phyloP scores from a whole-genome alignment of 768 basidiomycete genomes.

The Tylopilus sp. region DNA sequence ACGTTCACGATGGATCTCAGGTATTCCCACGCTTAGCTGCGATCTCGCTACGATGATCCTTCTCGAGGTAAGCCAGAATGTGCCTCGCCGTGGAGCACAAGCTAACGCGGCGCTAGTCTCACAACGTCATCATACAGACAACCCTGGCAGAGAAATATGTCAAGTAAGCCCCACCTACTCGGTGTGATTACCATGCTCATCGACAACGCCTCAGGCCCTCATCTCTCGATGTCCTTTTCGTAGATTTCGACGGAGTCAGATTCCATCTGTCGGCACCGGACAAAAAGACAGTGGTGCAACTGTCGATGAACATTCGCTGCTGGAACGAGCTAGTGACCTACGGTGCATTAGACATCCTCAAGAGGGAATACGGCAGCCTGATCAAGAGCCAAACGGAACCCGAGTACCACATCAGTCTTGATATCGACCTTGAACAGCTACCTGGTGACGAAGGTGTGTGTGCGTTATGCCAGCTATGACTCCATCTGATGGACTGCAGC shows the following conservation, averaged over 20 bases:
- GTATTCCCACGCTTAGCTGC: constrained; percentile 29
- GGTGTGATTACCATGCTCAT: constrained; percentile 4
- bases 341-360: constrained; percentile 77
- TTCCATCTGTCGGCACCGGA: constrained; percentile 91
- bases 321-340: constrained; percentile 91
- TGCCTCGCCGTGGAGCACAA: neutral
- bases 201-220: constrained; percentile 61
- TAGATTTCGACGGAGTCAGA: constrained; percentile 95
- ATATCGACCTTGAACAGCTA: constrained; percentile 82
- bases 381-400: constrained; percentile 68
- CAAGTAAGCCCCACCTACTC: constrained; percentile 53
- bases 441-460: constrained; percentile 75
- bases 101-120: constrained; percentile 50
- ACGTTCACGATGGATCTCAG: constrained; percentile 12
- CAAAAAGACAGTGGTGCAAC: constrained; percentile 72
- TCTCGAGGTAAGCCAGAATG: constrained; percentile 57
- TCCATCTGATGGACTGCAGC: constrained; percentile 44
- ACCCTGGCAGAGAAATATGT: constrained; percentile 82
- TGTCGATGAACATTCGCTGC: constrained; percentile 97
- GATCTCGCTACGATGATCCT: constrained; percentile 61
- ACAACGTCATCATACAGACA: constrained; percentile 90
- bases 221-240: constrained; percentile 91
- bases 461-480: neutral
- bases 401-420: constrained; percentile 85
- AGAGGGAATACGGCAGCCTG: constrained; percentile 78